Base-by-base conservation (phyloP, 495 filamentous ascomycete genomes). In the Cercophora samala region DNA sequence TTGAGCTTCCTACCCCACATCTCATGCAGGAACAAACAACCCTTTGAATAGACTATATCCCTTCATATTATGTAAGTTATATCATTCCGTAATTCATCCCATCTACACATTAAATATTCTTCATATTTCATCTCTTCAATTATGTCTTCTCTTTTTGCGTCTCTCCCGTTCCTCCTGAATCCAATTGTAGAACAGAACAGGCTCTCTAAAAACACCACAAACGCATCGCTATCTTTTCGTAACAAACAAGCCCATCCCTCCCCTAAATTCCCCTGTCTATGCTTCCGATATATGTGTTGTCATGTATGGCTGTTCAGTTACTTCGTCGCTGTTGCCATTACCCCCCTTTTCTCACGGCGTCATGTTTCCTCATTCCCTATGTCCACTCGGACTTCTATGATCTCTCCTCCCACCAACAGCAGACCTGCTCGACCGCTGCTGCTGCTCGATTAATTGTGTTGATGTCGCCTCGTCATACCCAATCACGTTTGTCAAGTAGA, bases 381-480 rank as follows among this genome's bases (percentile, higher is more conserved):
- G 53, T 52, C 73, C 69, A 64, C 69, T 75, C 24, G 75, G 70
- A 52, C 74, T 75, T 37, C 74, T 69, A n/a, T 76, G 71, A 19
- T 63, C 63, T 63, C 69, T 79, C 66, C 69, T 76, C 11, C 37
- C 13, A 46, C 37, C 37, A 46, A 46, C 11, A 46, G 37, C 13
- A 46, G 37, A 46, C 37, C 37, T 46, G 37, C 67, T 62, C 11
- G 72, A 64, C 66, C 70, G 74, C 54, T 82, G 21, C 37, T 46
- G 37, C 37, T 46, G 37, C 37, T 69, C 69, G 63, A 82, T 73
- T 55, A 83, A 64, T 6, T 66, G 64, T 58, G 74, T 73, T 62
- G 78, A 76, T 25, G 78, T 83, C 23, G 73, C 68, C 46, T 70
- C 63, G 68, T 84, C 82, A 62, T 81, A 83, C 58, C 82, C 82